These are phyloP conservation scores for Tylopilus subfusipes DNA, from an alignment of 768 basidiomycete genomes.

Conservation along the genomic window DNA sequence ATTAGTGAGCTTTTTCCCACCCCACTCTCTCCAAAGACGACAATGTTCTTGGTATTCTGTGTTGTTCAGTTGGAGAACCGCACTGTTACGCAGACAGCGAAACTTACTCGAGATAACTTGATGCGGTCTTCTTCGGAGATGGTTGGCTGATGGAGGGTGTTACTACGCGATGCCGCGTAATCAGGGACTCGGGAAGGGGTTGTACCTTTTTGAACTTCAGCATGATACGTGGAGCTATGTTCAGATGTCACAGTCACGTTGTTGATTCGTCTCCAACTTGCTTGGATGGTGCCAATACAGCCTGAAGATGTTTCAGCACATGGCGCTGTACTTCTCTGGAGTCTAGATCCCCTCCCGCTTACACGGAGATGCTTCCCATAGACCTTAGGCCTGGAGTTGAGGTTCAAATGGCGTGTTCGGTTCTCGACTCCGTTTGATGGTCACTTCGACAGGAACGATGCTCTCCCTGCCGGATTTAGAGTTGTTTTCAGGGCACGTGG, in stretches of 20 bases:
- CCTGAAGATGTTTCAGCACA: background rate
- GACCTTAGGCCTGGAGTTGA: too few relatives aligned
- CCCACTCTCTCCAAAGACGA: constrained; percentile 44
- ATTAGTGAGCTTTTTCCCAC: constrained; percentile 44
- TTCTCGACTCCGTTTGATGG: too few relatives aligned
- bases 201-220: constrained; percentile 14
- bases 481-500: too few relatives aligned
- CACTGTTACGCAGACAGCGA: background rate
- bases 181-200: background rate
- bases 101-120: constrained; percentile 11
- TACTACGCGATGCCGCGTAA: constrained; percentile 1
- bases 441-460: too few relatives aligned
- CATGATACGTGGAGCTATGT: too few relatives aligned
- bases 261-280: too few relatives aligned
- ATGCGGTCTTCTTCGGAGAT: background rate
- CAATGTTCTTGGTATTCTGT: constrained; percentile 30
- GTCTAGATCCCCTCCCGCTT: too few relatives aligned
- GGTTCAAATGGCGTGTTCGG: too few relatives aligned
- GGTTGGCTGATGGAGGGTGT: constrained; percentile 11
- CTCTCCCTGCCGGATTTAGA: too few relatives aligned
- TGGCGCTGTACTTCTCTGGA: background rate
- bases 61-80: background rate
- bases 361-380: too few relatives aligned
- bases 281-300: too few relatives aligned
- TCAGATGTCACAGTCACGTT: too few relatives aligned